These are phyloP conservation scores for Lathyrus oleraceus DNA, from an alignment of 306 rosid genomes.

Conservation along the genomic window DNA sequence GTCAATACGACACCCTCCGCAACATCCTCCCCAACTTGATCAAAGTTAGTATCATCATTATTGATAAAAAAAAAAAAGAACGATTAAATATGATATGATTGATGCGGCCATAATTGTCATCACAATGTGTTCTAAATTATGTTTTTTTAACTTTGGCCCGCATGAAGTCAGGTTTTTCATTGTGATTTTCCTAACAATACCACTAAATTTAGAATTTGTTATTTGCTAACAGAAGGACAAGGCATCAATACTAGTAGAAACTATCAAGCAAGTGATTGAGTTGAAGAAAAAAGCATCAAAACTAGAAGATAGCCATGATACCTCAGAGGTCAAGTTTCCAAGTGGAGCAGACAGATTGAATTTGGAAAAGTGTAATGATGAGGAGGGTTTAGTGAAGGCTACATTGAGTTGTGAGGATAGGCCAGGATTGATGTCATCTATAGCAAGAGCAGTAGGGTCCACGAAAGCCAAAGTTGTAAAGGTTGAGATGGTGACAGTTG, in stretches of 20 bases:
- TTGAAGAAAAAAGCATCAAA: conserved; percentile 50
- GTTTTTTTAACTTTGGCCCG: not conserved
- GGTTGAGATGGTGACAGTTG: conserved; percentile 66
- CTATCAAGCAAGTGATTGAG: conserved; percentile 55
- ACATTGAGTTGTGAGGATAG: conserved; percentile 66
- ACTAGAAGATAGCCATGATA: conserved; percentile 29
- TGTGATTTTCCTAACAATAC: not conserved
- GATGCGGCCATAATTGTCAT: not conserved
- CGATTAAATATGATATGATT: not conserved
- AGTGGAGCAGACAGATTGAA: conserved; percentile 45
- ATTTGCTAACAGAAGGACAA: conserved; percentile 60
- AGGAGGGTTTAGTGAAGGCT: conserved; percentile 50
- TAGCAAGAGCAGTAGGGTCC: conserved; percentile 47
- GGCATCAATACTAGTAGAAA: conserved; percentile 62
- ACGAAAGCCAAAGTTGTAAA: conserved; percentile 51
- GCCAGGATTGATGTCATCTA: conserved; percentile 49
- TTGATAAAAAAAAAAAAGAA: not conserved
- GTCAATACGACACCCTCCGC: conserved; percentile 65
- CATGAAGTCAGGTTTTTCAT: not conserved
- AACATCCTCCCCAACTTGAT: conserved; percentile 50
- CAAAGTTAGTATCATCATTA: conserved; percentile 47
- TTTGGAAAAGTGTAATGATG: conserved; percentile 43
- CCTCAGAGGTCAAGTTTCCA: conserved; percentile 48
- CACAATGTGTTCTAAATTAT: not conserved
- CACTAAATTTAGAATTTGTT: not conserved